Evolutionary conservation across 2,329 filamentous ascomycete genomes (phyloP).

Genomic region (Trichoderma lentiforme): DNA sequence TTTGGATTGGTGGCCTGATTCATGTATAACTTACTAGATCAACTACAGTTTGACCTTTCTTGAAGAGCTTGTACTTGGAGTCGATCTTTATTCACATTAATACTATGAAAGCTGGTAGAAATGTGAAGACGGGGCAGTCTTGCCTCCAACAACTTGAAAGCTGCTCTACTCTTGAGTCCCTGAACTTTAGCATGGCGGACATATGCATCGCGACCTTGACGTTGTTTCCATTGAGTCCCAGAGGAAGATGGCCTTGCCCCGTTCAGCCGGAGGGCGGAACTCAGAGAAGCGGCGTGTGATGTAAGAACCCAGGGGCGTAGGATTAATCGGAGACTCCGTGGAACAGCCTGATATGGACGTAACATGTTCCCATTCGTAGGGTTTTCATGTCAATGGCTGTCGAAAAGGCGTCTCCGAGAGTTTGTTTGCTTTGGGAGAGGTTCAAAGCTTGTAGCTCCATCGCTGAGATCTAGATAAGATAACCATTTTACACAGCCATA

Average conservation of each 20-base stretch:
- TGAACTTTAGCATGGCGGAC: constrained; percentile 72
- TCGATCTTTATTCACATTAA: constrained; percentile 51
- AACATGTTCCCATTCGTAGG: background rate
- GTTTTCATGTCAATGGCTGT: background rate
- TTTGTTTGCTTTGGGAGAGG: background rate
- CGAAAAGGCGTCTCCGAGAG: background rate
- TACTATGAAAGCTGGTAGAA: background rate
- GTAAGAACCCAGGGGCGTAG: background rate
- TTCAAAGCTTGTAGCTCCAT: background rate
- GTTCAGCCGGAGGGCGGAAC: background rate
- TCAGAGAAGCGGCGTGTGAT: background rate
- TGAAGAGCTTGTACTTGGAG: constrained; percentile 75
- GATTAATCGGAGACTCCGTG: background rate
- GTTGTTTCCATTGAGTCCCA: constrained; percentile 76
- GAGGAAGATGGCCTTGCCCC: constrained; percentile 41
- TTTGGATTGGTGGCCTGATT: background rate
- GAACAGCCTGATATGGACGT: background rate
- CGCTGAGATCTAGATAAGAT: background rate
- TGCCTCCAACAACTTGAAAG: constrained; percentile 89
- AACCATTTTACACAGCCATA: background rate
- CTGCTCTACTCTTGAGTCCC: constrained; percentile 83
- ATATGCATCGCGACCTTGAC: constrained; percentile 71
- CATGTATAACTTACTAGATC: constrained; percentile 63
- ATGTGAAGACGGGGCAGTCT: background rate
- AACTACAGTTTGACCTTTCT: constrained; percentile 76